A percentile compares a stretch with the other conserved stretches of the same genome.
phyloP scores from a whole-genome alignment of 495 filamentous ascomycete species.

The Neurospora tetrasperma region DNA sequence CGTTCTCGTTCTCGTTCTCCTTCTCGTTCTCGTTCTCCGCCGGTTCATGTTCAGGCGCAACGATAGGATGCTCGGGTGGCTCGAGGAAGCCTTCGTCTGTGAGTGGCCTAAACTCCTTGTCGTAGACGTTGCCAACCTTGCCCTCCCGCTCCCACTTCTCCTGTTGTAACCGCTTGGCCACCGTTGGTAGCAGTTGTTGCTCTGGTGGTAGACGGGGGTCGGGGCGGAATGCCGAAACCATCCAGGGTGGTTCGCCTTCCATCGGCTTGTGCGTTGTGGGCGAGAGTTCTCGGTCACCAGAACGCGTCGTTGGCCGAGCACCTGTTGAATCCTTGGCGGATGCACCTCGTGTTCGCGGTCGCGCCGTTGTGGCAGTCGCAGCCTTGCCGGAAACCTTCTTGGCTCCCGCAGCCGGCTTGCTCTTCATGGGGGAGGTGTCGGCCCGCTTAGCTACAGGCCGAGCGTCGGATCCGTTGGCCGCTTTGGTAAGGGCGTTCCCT shows the following conservation, averaged over 20 bases:
- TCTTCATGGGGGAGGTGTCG: constrained; percentile 41
- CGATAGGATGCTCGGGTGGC: constrained; percentile 27
- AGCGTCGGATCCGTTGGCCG: constrained; percentile 26
- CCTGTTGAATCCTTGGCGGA: constrained; percentile 41
- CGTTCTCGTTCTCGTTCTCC: not conserved
- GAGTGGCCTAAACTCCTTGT: constrained; percentile 70
- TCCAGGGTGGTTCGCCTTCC: constrained; percentile 93
- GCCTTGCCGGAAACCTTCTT: constrained; percentile 37
- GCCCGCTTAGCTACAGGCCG: constrained; percentile 33
- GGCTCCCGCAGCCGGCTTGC: constrained; percentile 11
- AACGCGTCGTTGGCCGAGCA: constrained; percentile 44
- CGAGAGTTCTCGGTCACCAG: constrained; percentile 40
- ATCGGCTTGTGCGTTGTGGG: constrained; percentile 51
- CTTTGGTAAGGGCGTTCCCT: constrained; percentile 43
- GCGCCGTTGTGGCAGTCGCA: constrained; percentile 31
- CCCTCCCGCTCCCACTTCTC: constrained; percentile 92
- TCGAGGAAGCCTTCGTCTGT: constrained; percentile 45
- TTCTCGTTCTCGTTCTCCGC: constrained; percentile 8
- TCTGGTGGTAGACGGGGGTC: constrained; percentile 91
- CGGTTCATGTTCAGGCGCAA: constrained; percentile 7
- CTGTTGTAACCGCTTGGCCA: constrained; percentile 83
- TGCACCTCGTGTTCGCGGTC: constrained; percentile 54
- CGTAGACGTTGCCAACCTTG: constrained; percentile 68
- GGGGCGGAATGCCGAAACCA: constrained; percentile 88
- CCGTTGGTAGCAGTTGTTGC: constrained; percentile 88